Conservation (phyloP, 441 rosid species). For the Pelargonium fulgidum region DNA sequence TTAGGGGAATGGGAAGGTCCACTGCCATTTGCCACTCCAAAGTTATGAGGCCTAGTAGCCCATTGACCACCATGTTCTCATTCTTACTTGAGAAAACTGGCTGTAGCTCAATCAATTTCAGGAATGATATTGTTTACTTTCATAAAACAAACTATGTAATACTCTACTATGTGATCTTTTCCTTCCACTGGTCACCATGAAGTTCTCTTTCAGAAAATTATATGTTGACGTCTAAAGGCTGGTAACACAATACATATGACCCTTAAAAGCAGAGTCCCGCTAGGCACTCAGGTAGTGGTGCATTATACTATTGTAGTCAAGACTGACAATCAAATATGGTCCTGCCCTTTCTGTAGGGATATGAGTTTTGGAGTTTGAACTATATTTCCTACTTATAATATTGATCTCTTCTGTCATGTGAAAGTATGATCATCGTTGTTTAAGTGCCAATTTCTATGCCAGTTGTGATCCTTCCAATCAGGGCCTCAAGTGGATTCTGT, state of each 20-base stretch:
- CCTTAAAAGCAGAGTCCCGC: neutral
- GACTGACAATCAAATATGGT: neutral
- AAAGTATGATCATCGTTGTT: neutral
- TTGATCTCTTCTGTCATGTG: neutral
- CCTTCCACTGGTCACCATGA: neutral
- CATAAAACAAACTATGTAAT: neutral
- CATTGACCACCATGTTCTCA: neutral
- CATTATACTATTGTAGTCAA: neutral
- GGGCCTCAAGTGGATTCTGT: constrained; percentile 8
- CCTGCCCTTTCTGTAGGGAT: neutral
- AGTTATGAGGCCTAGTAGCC: neutral
- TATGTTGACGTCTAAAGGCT: no score
- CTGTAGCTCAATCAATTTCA: neutral
- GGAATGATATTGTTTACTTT: neutral
- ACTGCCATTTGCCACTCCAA: neutral
- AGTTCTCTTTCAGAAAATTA: no score
- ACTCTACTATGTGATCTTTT: neutral
- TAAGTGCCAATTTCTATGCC: neutral
- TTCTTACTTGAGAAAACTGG: neutral
- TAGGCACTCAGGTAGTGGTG: neutral
- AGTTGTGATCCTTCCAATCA: neutral
- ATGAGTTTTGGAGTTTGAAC: neutral
- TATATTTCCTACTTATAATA: neutral
- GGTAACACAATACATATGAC: no score
- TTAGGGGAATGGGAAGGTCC: neutral